Evolutionary conservation across 345 rosid genomes (phyloP).

Genomic region (Mangifera indica): DNA sequence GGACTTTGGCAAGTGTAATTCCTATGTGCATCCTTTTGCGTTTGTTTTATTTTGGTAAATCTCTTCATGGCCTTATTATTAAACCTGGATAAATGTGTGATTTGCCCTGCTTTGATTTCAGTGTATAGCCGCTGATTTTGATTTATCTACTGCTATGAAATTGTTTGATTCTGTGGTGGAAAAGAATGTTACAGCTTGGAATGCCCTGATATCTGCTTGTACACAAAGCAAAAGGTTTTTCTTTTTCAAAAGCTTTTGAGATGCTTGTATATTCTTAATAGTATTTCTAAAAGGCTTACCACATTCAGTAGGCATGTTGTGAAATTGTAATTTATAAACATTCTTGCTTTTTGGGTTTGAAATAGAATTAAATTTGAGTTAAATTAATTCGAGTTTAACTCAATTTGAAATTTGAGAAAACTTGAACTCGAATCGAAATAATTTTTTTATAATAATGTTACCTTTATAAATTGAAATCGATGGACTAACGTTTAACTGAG

Average conservation of each 20-base stretch:
- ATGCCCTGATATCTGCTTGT: constrained; percentile 43
- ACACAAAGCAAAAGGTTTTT: constrained; percentile 31
- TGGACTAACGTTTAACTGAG: too few relatives aligned
- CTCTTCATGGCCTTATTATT: constrained; percentile 37
- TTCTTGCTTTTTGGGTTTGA: too few relatives aligned
- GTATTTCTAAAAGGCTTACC: too few relatives aligned
- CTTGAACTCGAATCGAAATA: too few relatives aligned
- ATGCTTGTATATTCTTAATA: too few relatives aligned
- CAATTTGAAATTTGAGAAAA: too few relatives aligned
- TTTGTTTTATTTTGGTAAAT: constrained; percentile 30
- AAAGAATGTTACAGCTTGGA: constrained; percentile 39
- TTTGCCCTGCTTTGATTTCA: constrained; percentile 47
- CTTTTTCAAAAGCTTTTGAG: constrained; percentile 40
- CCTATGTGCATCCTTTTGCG: constrained; percentile 42
- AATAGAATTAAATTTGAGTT: too few relatives aligned
- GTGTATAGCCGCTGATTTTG: constrained; percentile 37
- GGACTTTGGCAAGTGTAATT: constrained; percentile 44
- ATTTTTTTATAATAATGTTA: too few relatives aligned
- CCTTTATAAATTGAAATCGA: too few relatives aligned
- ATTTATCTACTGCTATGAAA: constrained; percentile 32
- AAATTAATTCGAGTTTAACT: too few relatives aligned
- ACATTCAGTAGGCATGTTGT: too few relatives aligned
- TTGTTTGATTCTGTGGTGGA: constrained; percentile 34
- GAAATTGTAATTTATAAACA: too few relatives aligned
- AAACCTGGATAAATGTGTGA: constrained; percentile 36